Evolutionary conservation across 2,329 filamentous ascomycete genomes (phyloP), one percentile per base, ranked within the genome.

Genomic region (Penicillium rolfsii): DNA sequence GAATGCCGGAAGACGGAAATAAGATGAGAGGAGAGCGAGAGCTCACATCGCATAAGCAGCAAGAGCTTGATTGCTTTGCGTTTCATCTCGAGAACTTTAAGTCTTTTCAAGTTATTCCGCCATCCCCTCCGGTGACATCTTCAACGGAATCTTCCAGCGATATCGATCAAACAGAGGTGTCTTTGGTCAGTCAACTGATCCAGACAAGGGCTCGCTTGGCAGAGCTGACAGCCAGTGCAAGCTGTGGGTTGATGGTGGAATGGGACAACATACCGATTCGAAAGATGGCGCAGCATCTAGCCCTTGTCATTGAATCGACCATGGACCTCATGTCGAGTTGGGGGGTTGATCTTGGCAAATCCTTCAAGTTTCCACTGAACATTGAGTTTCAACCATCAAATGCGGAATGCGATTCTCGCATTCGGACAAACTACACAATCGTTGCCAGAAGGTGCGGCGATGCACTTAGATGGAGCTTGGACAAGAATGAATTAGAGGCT

Each of bases 31-130:
- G 65, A 1, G 68, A 74, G 3, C 61, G 67, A 35, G 58, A 65
- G 0, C 53, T 73, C 5, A 63, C 52, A 4, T 66, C 67, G 8
- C 54, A 67, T 3, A 73, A 70, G 2, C 63, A 70, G 14, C 74
- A 76, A 19, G 74, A 77, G 35, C 26, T 77, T 1, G 75, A 77
- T 16, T 73, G 61, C 19, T 73, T 76, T 24, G 65, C 70, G 0
- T 75, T 74, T 36, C 61, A 71, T 45, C 68, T 76, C 0, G 67
- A 70, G 16, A 36, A 68, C 0, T 57, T 71, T 0, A 54, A 67
- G 14, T 71, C 67, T 0, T 73, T 76, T 26, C 52, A 61, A 4
- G 24, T 74, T 2, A 36, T 64, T 5, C 61, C 62, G 0, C 55
- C 55, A 0, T 36, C 45, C 6, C 52, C 43, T 4, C 54, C 58